phyloP scores from a whole-genome alignment of 371 early-diverging fungal species.

The Mucor saturninus region DNA sequence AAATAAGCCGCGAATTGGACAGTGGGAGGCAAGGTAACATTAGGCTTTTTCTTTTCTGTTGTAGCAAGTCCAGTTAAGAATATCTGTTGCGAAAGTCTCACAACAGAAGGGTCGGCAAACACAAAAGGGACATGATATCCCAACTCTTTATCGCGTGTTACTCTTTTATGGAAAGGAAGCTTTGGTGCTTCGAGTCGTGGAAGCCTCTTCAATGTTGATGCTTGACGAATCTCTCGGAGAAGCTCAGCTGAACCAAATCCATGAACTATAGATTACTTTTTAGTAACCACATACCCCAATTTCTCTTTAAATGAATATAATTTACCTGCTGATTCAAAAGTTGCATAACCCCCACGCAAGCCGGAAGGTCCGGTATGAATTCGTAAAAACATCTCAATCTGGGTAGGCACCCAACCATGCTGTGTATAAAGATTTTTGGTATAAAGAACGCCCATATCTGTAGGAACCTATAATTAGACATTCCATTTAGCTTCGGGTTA shows the following conservation, averaged over 20 bases:
- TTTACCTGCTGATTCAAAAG: constrained; percentile 63
- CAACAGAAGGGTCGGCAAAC: constrained; percentile 64
- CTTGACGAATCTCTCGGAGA: constrained; percentile 59
- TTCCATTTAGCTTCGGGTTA: background rate
- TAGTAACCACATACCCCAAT: background rate
- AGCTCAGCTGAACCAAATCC: constrained; percentile 59
- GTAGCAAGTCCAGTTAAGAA: constrained; percentile 43
- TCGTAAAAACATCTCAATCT: constrained; percentile 68
- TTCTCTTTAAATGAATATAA: background rate
- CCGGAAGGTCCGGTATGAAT: constrained; percentile 60
- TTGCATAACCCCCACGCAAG: constrained; percentile 59
- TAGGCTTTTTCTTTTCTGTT: constrained; percentile 23
- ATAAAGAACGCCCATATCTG: constrained; percentile 66
- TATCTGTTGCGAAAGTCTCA: constrained; percentile 62
- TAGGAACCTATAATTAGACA: constrained; percentile 48
- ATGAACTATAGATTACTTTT: constrained; percentile 42
- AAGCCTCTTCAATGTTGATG: constrained; percentile 50
- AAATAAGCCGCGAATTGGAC: constrained; percentile 67
- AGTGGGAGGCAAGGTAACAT: constrained; percentile 47
- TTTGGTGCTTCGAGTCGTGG: constrained; percentile 49
- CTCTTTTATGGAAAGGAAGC: constrained; percentile 46
- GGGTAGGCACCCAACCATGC: constrained; percentile 51
- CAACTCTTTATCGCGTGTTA: constrained; percentile 51
- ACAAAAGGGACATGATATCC: constrained; percentile 64
- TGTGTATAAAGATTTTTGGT: constrained; percentile 54